A percentile compares a stretch with the other conserved stretches of the same genome.
phyloP scores from a whole-genome alignment of 306 rosid genomes.

The Casuarina glauca region DNA sequence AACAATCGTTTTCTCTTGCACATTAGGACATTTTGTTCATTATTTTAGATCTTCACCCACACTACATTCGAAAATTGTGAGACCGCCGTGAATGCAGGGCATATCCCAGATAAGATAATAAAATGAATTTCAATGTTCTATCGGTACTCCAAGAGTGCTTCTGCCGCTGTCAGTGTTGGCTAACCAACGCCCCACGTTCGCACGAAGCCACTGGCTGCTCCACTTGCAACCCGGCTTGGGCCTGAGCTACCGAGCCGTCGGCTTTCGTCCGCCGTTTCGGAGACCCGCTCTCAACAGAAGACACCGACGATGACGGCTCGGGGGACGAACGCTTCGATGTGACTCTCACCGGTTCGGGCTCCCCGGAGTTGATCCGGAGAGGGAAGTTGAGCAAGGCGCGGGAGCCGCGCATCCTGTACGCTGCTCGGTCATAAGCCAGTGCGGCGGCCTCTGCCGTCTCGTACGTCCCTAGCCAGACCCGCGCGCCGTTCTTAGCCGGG shows the following conservation, averaged over 20 bases:
- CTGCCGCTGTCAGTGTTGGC: neutral
- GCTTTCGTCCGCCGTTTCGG: slow-evolving; percentile 54
- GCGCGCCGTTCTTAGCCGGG: slow-evolving; percentile 86
- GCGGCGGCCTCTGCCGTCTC: slow-evolving; percentile 97
- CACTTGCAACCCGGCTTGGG: slow-evolving; percentile 24
- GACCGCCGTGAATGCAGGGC: neutral
- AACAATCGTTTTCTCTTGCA: neutral
- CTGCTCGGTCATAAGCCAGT: slow-evolving; percentile 87
- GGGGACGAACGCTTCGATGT: slow-evolving; percentile 59
- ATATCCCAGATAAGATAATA: slow-evolving; percentile 6
- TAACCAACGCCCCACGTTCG: slow-evolving; percentile 31
- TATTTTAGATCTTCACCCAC: neutral
- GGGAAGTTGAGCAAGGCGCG: slow-evolving; percentile 82
- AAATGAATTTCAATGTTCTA: slow-evolving; percentile 10
- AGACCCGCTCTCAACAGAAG: slow-evolving; percentile 32
- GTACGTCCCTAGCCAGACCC: slow-evolving; percentile 96
- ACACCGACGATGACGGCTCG: slow-evolving; percentile 27
- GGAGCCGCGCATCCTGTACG: slow-evolving; percentile 88
- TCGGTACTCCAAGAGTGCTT: neutral
- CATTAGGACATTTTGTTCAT: neutral
- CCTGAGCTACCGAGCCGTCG: neutral
- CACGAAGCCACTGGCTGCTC: slow-evolving; percentile 20
- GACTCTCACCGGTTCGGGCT: slow-evolving; percentile 84
- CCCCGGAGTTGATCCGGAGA: slow-evolving; percentile 78
- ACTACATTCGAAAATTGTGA: neutral